phyloP scores from a whole-genome alignment of 257 asterid species.

The Solanum neorickii region DNA sequence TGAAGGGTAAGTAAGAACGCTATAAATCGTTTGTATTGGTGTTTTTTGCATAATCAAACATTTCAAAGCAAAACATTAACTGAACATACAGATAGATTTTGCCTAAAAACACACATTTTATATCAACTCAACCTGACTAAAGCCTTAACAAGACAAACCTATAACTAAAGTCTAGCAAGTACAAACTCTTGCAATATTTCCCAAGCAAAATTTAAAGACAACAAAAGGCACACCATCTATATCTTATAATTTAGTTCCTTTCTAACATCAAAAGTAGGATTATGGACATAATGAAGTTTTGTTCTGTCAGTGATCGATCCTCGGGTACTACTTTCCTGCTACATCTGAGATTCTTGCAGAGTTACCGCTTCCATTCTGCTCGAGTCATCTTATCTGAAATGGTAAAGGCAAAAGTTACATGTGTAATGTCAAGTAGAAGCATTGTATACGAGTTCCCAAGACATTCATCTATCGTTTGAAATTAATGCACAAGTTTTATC shows the following conservation, averaged over 20 bases:
- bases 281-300: conserved; percentile 5
- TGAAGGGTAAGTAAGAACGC: not conserved
- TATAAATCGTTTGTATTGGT: not conserved
- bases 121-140: not conserved
- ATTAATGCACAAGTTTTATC: too few species aligned
- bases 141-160: not conserved
- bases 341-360: not conserved
- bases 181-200: not conserved
- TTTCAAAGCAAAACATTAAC: not conserved
- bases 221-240: not conserved
- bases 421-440: not conserved
- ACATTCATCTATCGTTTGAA: not conserved
- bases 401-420: not conserved
- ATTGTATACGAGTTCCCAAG: not conserved
- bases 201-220: not conserved
- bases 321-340: not conserved
- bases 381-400: conserved; percentile 19
- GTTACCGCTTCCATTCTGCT: conserved; percentile 25
- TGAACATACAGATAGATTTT: not conserved
- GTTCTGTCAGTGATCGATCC: not conserved
- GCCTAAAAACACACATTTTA: not conserved
- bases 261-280: not conserved
- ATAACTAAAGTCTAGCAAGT: not conserved
- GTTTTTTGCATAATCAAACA: not conserved
- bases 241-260: not conserved